phyloP scores from a whole-genome alignment of 1,284 basidiomycete species.

The Thecaphora thlaspeos region DNA sequence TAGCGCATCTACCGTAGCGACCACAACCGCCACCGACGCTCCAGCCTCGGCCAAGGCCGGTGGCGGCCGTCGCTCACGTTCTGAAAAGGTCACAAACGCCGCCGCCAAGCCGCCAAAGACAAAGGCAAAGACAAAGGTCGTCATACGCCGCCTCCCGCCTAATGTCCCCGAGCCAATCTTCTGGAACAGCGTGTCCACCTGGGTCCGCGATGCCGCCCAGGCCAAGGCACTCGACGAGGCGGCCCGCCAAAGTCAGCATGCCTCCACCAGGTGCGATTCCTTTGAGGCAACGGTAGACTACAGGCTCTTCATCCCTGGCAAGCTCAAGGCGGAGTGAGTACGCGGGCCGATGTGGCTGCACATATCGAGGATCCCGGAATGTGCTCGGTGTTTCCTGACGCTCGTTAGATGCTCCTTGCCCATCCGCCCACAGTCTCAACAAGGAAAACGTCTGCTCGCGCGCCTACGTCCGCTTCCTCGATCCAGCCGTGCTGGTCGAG shows the following conservation, averaged over 20 bases:
- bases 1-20: background rate
- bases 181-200: constrained; percentile 82
- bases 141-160: constrained; percentile 83
- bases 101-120: constrained; percentile 3
- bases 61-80: background rate
- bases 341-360: background rate
- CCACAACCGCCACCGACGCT: background rate
- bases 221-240: constrained; percentile 68
- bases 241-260: background rate
- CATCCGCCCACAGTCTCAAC: constrained; percentile 5
- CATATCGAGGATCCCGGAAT: too few relatives aligned
- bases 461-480: constrained; percentile 87
- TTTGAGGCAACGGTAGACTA: constrained; percentile 36
- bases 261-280: too few relatives aligned
- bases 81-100: constrained; percentile 25
- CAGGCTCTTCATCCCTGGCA: constrained; percentile 38
- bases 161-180: constrained; percentile 88
- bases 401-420: background rate
- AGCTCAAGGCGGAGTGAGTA: constrained; percentile 32
- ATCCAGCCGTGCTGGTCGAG: constrained; percentile 68
- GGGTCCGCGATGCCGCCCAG: constrained; percentile 72
- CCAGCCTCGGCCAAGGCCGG: background rate
- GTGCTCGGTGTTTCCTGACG: too few relatives aligned
- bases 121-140: constrained; percentile 70
- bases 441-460: constrained; percentile 64